A percentile compares a stretch with the other conserved stretches of the same genome.
phyloP scores from a whole-genome alignment of 1,284 basidiomycete genomes.

The Pseudozyma thailandica region DNA sequence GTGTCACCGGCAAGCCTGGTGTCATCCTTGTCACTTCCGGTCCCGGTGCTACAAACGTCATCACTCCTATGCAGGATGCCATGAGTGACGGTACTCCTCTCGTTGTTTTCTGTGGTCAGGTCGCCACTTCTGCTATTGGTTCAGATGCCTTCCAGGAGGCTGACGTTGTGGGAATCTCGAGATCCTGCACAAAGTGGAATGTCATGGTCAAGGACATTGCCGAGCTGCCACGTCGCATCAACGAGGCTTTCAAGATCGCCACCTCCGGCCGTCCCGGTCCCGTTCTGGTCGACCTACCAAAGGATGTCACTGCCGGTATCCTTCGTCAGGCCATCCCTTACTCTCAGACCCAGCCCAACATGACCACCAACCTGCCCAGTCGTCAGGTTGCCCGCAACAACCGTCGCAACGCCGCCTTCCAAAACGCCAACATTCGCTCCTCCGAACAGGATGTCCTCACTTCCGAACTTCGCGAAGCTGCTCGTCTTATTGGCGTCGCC shows the following conservation, averaged over 20 bases:
- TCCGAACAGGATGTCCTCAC: slow-evolving; percentile 37
- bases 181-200: slow-evolving; percentile 99
- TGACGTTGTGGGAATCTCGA: slow-evolving; percentile 93
- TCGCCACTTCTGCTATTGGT: slow-evolving; percentile 96
- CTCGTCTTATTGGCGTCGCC: slow-evolving; percentile 88
- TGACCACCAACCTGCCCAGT: slow-evolving; percentile 65
- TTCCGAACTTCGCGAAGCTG: slow-evolving; percentile 83
- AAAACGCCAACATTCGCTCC: slow-evolving; percentile 27
- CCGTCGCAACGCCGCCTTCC: slow-evolving; percentile 39
- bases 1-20: slow-evolving; percentile 96
- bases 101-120: slow-evolving; percentile 96
- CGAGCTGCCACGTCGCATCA: slow-evolving; percentile 93
- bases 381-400: slow-evolving; percentile 61
- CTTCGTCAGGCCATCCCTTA: slow-evolving; percentile 86
- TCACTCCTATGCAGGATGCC: slow-evolving; percentile 98
- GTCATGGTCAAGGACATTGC: slow-evolving; percentile 99
- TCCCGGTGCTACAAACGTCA: slow-evolving; percentile 95
- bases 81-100: slow-evolving; percentile 93
- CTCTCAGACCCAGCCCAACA: slow-evolving; percentile 87
- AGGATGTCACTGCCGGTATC: slow-evolving; percentile 94
- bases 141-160: slow-evolving; percentile 99
- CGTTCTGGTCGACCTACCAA: slow-evolving; percentile 95
- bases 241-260: slow-evolving; percentile 99
- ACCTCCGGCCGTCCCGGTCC: slow-evolving; percentile 95
- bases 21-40: slow-evolving; percentile 98